Evolutionary conservation across 2,329 filamentous ascomycete species (phyloP).

Genomic region (Helotiales sp.): DNA sequence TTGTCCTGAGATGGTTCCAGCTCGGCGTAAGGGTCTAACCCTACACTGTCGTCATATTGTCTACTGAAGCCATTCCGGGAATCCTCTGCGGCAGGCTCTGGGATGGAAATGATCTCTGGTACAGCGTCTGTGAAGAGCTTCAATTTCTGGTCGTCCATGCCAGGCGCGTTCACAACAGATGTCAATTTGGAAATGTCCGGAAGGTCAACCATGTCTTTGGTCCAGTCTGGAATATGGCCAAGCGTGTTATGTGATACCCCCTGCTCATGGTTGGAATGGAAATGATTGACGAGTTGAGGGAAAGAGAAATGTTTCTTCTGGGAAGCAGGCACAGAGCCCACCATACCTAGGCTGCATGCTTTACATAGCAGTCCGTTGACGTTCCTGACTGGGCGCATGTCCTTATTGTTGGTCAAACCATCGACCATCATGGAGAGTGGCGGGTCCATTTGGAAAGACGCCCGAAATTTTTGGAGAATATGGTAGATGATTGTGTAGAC

Average conservation of each 20-base stretch:
- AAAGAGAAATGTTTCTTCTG: constrained; percentile 52
- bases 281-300: constrained; percentile 59
- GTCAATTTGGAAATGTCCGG: constrained; percentile 51
- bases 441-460: constrained; percentile 57
- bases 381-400: constrained; percentile 56
- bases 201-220: constrained; percentile 59
- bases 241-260: constrained; percentile 29
- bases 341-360: constrained; percentile 45
- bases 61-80: constrained; percentile 2
- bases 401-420: constrained; percentile 54
- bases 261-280: constrained; percentile 43
- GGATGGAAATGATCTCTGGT: constrained; percentile 40
- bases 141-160: constrained; percentile 58
- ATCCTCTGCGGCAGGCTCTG: constrained; percentile 1
- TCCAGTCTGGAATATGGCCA: constrained; percentile 50
- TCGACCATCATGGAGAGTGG: constrained; percentile 60
- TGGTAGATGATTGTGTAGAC: constrained; percentile 66
- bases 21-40: constrained; percentile 8
- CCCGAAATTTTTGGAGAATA: constrained; percentile 55
- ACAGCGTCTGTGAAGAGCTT: constrained; percentile 51
- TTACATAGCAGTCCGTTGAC: constrained; percentile 56
- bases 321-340: constrained; percentile 23
- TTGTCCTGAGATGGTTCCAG: constrained; percentile 34
- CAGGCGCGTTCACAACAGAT: constrained; percentile 49
- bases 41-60: constrained; percentile 11